Base-by-base conservation (phyloP, 768 basidiomycete genomes). In the Lactarius quietus region DNA sequence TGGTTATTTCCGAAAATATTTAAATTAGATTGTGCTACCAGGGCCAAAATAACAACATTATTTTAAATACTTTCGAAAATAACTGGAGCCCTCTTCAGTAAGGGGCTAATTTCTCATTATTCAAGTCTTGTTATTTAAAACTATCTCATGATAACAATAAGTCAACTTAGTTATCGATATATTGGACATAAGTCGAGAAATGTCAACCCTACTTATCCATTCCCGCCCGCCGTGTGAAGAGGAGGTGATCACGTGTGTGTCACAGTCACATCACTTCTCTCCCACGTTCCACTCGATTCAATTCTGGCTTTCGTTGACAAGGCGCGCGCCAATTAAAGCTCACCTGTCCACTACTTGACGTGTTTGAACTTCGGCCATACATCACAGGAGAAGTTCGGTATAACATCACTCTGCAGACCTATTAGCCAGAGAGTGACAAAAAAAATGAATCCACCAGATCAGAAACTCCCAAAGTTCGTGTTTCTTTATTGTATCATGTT, bases 401-500 rank as follows among this genome's bases (percentile, higher is more conserved):
- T 17, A 26, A 17, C 36, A 62, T 58, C 31, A 14, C 29, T 23
- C 15, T 15, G 26, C 23, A 18, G 17, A 35, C 38, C 18, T 5
- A 9, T 33, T 15, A 23, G 28, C 28, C 33, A 31, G n/a, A 38
- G 10, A 6, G 41, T 55, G 38, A 26, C 31, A 57, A 57, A 36
- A 68, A 57, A 57, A 36, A 68, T 68, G 67, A 68, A 68, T 33
- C 68, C 65, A 48, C 69, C 66, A 3, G 72, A 69, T 15, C 72
- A 74, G 38, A 78, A 78, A 67, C 57, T 74, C 51, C 72, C 75
- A 58, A 78, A 79, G 78, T 79, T 65, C 15, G 72, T 54, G 36
- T 20, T 23, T 18, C 23, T 28, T 53, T 51, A n/a, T 52, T 31
- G n/a, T 35, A 9, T 18, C 6, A 17, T 58, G 1, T 43, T 57